These are phyloP conservation scores for Tremellales sp. DNA, from an alignment of 1,284 basidiomycete genomes.

Conservation along the genomic window DNA sequence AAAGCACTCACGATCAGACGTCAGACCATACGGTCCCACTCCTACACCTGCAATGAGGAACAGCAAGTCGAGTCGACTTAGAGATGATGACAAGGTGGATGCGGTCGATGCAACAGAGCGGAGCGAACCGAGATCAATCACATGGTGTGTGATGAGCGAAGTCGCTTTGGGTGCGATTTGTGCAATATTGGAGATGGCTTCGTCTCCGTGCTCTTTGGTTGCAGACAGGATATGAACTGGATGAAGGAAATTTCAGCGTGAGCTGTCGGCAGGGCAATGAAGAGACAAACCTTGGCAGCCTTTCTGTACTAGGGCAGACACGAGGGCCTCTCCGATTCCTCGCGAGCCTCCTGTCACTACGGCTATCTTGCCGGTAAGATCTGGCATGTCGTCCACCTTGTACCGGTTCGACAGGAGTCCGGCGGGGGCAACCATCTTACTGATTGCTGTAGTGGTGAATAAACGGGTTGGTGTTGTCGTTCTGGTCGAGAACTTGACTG, in stretches of 20 bases:
- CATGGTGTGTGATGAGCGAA: constrained; percentile 21
- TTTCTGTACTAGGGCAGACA: constrained; percentile 24
- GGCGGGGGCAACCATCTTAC: constrained; percentile 29
- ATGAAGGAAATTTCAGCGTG: neutral
- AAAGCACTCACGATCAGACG: constrained; percentile 33
- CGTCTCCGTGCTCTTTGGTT: constrained; percentile 33
- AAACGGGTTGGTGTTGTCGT: neutral
- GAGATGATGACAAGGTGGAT: constrained; percentile 44
- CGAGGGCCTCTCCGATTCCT: constrained; percentile 31
- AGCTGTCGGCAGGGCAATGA: neutral
- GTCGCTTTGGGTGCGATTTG: constrained; percentile 16
- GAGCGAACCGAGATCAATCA: constrained; percentile 35
- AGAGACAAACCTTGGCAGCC: constrained; percentile 20
- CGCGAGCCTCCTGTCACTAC: constrained; percentile 39
- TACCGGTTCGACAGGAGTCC: constrained; percentile 42
- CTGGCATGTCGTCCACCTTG: constrained; percentile 42
- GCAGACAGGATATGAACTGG: constrained; percentile 35
- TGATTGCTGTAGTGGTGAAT: neutral
- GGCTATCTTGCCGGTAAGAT: constrained; percentile 40
- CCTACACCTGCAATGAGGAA: constrained; percentile 42
- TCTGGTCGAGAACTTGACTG: neutral
- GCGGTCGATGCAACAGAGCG: constrained; percentile 56
- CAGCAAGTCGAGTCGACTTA: constrained; percentile 31
- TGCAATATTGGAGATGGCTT: constrained; percentile 29
- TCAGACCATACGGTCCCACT: constrained; percentile 36